Evolutionary conservation across 176 grass and related monocot genomes (phyloP).

Genomic region (Zoysia pacifica): DNA sequence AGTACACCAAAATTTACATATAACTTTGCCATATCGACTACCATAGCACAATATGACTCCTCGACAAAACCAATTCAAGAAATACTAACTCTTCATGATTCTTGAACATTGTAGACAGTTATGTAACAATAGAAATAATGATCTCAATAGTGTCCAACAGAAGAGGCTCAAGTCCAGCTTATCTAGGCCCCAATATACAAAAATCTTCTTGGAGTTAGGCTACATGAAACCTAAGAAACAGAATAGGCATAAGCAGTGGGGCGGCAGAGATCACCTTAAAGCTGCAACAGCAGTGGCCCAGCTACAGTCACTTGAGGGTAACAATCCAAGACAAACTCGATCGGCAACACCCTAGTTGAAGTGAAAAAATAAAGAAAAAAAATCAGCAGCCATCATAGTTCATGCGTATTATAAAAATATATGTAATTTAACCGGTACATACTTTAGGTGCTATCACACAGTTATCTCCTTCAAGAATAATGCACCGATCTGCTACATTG

Average conservation of each 20-base stretch:
- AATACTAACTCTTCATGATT: slow-evolving; percentile 6
- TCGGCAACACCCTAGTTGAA: slow-evolving; percentile 75
- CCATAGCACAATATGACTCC: background rate
- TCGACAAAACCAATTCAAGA: background rate
- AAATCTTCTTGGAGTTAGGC: background rate
- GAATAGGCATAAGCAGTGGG: background rate
- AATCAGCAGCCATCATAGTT: slow-evolving; percentile 27
- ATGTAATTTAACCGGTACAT: slow-evolving; percentile 27
- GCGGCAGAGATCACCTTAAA: slow-evolving; percentile 62
- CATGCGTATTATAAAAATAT: slow-evolving; percentile 8
- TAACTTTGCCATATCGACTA: background rate
- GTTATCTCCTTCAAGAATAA: slow-evolving; percentile 97
- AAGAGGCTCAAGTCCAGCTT: slow-evolving; percentile 12
- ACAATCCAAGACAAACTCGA: slow-evolving; percentile 81
- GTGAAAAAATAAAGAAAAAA: slow-evolving; percentile 32
- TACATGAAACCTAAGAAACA: slow-evolving; percentile 23
- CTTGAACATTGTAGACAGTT: background rate
- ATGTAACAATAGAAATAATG: background rate
- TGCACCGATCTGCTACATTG: slow-evolving; percentile 66
- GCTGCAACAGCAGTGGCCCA: slow-evolving; percentile 78
- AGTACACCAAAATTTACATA: background rate
- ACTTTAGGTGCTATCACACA: slow-evolving; percentile 79
- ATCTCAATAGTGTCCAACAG: background rate
- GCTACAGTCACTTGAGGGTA: slow-evolving; percentile 93
- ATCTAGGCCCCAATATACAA: slow-evolving; percentile 20